A percentile compares a stretch with the other conserved stretches of the same genome.
Evolutionary conservation across 2,329 filamentous ascomycete species (phyloP).

Genomic region (Lizonia empirigonia): DNA sequence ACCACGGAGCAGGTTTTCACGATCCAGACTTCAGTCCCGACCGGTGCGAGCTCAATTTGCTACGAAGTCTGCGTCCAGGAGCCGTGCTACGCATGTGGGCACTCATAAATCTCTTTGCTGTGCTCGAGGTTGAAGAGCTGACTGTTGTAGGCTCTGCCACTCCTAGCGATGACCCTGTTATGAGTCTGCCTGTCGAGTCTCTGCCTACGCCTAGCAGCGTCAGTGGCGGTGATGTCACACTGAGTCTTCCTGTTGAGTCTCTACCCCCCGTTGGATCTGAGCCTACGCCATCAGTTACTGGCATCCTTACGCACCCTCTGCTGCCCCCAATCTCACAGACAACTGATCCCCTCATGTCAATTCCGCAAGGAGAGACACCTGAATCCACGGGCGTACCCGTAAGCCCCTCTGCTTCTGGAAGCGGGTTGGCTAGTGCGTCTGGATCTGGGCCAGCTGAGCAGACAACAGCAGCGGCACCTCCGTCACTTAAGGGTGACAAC

Average conservation of each 20-base stretch:
- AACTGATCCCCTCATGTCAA: slow-evolving; percentile 19
- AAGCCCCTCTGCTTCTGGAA: slow-evolving; percentile 6
- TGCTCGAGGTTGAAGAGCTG: not conserved
- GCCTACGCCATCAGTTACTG: slow-evolving; percentile 4
- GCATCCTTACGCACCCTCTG: slow-evolving; percentile 16
- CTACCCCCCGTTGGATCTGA: slow-evolving; percentile 8
- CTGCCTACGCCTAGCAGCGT: not conserved
- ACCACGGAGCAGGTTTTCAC: slow-evolving; percentile 33
- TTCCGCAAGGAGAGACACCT: slow-evolving; percentile 31
- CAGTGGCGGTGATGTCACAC: slow-evolving; percentile 1
- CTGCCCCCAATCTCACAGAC: slow-evolving; percentile 6
- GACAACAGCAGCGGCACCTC: slow-evolving; percentile 29
- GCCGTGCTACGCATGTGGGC: slow-evolving; percentile 37
- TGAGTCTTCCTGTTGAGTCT: slow-evolving; percentile 11
- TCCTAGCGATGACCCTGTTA: slow-evolving; percentile 10
- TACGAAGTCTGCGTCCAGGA: slow-evolving; percentile 35
- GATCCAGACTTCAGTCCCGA: slow-evolving; percentile 35
- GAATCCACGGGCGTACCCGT: slow-evolving; percentile 6
- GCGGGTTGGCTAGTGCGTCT: slow-evolving; percentile 6
- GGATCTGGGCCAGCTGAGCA: slow-evolving; percentile 19
- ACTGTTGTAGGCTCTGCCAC: slow-evolving; percentile 10
- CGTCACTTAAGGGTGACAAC: slow-evolving; percentile 19
- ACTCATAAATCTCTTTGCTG: not conserved
- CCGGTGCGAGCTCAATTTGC: slow-evolving; percentile 24
- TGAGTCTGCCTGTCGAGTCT: slow-evolving; percentile 19